A percentile compares a stretch with the other conserved stretches of the same genome.
Conservation (phyloP, 495 filamentous ascomycete genomes). For the Staphylotrichum tortipilum region DNA sequence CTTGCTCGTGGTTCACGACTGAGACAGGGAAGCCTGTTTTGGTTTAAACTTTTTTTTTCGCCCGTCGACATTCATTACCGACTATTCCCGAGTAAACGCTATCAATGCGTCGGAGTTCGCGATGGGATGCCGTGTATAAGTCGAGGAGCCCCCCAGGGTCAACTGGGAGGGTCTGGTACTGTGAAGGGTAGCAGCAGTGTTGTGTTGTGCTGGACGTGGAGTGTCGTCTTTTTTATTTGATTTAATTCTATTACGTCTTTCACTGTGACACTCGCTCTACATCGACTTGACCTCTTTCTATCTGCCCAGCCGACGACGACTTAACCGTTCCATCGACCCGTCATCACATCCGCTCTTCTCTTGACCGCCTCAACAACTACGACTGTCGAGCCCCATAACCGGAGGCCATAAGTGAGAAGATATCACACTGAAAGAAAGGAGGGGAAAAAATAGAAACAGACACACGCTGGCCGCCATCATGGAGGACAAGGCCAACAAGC, state of each 20-base stretch:
- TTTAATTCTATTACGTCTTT: no score
- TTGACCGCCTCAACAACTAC: no score
- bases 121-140: constrained; percentile 9
- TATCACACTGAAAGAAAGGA: neutral
- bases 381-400: no score
- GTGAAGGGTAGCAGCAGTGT: neutral
- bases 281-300: no score
- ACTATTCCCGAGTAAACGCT: constrained; percentile 7
- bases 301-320: no score
- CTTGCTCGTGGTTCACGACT: constrained; percentile 6
- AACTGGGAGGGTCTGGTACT: neutral
- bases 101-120: neutral
- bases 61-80: constrained; percentile 1
- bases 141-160: neutral
- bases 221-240: neutral
- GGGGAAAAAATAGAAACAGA: neutral
- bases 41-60: no score
- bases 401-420: no score
- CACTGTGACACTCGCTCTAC: no score
- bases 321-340: no score
- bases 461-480: neutral
- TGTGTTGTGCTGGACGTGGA: neutral
- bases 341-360: no score
- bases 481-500: constrained; percentile 9
- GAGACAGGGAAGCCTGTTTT: constrained; percentile 3